Evolutionary conservation across 345 rosid genomes (phyloP).

Genomic region (Stellera chamaejasme): DNA sequence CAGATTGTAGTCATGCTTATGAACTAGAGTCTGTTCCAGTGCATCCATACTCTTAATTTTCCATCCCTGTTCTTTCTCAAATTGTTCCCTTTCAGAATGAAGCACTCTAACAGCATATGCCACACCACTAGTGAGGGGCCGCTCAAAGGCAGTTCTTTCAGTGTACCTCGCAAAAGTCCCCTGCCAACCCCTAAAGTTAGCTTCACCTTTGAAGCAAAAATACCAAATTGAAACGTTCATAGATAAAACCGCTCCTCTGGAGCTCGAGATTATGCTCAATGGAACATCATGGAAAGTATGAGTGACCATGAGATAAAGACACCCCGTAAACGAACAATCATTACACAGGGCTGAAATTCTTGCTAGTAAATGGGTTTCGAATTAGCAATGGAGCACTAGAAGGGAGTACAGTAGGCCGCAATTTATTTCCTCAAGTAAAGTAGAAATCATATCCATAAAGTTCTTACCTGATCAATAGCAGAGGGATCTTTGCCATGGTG

Average conservation of each 20-base stretch:
- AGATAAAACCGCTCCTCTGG: not conserved
- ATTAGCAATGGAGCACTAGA: conserved; percentile 8
- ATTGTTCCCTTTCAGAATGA: conserved; percentile 80
- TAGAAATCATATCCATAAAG: conserved; percentile 8
- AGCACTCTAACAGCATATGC: conserved; percentile 95
- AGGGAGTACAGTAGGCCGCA: conserved; percentile 2
- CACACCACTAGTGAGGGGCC: conserved; percentile 97
- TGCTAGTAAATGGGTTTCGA: not conserved
- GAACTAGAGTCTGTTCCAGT: conserved; percentile 66
- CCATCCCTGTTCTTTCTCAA: conserved; percentile 95
- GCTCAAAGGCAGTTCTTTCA: conserved; percentile 91
- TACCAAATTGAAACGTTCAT: conserved; percentile 7
- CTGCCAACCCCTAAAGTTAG: conserved; percentile 40
- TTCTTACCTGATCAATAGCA: conserved; percentile 84
- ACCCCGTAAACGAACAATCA: not conserved
- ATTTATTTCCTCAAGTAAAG: not conserved
- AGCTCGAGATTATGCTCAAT: conserved; percentile 4
- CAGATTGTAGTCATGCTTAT: conserved; percentile 56
- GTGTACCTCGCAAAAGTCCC: conserved; percentile 87
- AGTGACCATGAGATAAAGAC: conserved; percentile 1
- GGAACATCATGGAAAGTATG: conserved; percentile 7
- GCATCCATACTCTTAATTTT: conserved; percentile 78
- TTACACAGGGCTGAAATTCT: no score
- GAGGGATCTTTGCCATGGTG: conserved; percentile 91
- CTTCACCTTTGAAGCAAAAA: conserved; percentile 10